Base-by-base conservation (phyloP, 345 rosid species). In the Syzygium aromaticum region DNA sequence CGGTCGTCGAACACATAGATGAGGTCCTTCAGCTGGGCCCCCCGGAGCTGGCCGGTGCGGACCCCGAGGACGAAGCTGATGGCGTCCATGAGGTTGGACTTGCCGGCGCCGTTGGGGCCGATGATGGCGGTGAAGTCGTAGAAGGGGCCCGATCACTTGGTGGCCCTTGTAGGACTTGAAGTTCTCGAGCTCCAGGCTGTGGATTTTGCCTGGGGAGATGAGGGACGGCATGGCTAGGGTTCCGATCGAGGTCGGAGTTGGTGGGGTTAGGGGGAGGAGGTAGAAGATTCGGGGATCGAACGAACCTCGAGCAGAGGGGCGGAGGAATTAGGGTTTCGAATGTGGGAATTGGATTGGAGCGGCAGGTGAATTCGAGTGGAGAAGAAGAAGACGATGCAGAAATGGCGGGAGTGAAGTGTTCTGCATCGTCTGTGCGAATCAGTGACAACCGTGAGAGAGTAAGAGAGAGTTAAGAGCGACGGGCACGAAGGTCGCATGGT, bases 101-200 rank as follows among this genome's bases (percentile, higher is more conserved):
- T 98, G 25, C 99, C 99, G 8, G 99, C 93, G 11, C 99, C 99
- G 91, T 98, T 98, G 51, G 99, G 99, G 52, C 99, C 99, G 56
- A 98, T 96, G 9, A 98, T 96, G 46, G 99, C 99, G 3, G 99
- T 98, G 93, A 98, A 98, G 91, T 98, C 98, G 86, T 90, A 94
- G 95, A 98, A 98, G 2, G 99, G 99, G 25, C 99, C 99, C 99
- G 46, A 98, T 95, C 15, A 88, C 63, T 85, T 98, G 99, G 73
- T 86, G 88, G 30, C 99, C 99, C 89, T 95, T 96, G 94, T 96
- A 98, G 80, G 99, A 98, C 91, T 98, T 98, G 98, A 98, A 98
- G 86, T 98, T 98, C 91, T 98, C 99, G 89, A 96, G 92, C 91
- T 98, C 99, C 46, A 98, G 89, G 73, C 91, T 94, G 54, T 90